Base-by-base conservation (phyloP, 2,329 filamentous ascomycete genomes). In the Alternaria consortialis region DNA sequence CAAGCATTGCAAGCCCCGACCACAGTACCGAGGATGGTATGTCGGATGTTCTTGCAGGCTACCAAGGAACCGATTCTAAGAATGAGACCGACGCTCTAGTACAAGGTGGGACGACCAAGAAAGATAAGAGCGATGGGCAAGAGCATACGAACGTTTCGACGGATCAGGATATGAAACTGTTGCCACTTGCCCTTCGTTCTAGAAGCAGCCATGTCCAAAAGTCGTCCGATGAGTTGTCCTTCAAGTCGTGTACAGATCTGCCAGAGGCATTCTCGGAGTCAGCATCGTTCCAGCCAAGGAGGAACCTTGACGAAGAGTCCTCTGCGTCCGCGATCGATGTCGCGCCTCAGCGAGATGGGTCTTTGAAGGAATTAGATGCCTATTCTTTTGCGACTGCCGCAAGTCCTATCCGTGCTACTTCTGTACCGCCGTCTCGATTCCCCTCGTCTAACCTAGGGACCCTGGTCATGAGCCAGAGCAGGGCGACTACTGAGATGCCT, bases 191-290 rank as follows among this genome's bases (percentile, higher is more conserved):
- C 4, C 43, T 34, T 47, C 44, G 13, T 17, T 51, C 46, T 53
- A 67, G 51, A 17, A 70, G 64, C 58, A 66, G 62, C 27, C 72
- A 76, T 62, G 57, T 60, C n/a, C 66, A 70, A 27, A 73, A 72
- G 55, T 71, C 71, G 11, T 77, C 71, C 7, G 73, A 76, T 48
- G 70, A 71, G 36, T 70, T 75, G 52, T 77, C 76, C 7, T 78
- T 74, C 66, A 76, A 76, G 53, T 74, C 74, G 29, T 75, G 71
- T 37, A 72, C 70, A 7, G 65, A 71, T 53, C 44, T 66, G 13
- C 56, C 65, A 7, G 64, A 73, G n/a, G 44, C 56, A 34, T 53
- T 53, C 29, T 44, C 27, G 29, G 51, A 23, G 5, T 34, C 29
- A 44, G 15, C 36, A 39, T 44, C 56, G 11, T 44, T 52, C 3